Conservation (phyloP, 2,329 filamentous ascomycete genomes). For the Colletotrichum tropicicola region DNA sequence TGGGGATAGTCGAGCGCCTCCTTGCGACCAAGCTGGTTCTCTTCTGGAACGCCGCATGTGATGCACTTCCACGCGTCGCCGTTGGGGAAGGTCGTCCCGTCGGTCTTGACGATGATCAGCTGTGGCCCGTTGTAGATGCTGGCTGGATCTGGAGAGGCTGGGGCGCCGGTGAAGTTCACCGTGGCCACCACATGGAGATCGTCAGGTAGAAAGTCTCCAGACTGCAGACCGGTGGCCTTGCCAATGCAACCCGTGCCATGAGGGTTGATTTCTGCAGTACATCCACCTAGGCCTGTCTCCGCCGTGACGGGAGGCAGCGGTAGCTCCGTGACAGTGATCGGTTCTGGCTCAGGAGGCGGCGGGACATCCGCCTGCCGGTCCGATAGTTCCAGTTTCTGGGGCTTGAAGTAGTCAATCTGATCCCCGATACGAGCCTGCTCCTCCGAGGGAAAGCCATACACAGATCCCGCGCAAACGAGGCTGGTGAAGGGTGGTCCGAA, state of each 20-base stretch:
- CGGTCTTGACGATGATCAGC: slow-evolving; percentile 51
- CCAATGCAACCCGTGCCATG: slow-evolving; percentile 47
- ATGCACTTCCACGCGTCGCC: slow-evolving; percentile 58
- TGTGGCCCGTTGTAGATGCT: slow-evolving; percentile 53
- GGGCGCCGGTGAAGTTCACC: slow-evolving; percentile 52
- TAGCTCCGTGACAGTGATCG: slow-evolving; percentile 44
- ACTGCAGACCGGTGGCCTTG: slow-evolving; percentile 9
- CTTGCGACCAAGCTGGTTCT: slow-evolving; percentile 38
- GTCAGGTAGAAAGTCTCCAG: slow-evolving; percentile 48
- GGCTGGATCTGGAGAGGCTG: slow-evolving; percentile 44
- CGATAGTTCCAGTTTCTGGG: no score
- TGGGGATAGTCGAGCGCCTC: slow-evolving; percentile 50
- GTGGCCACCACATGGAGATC: slow-evolving; percentile 50
- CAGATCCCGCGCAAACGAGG: background rate
- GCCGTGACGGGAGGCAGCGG: slow-evolving; percentile 46
- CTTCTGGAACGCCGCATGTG: slow-evolving; percentile 49
- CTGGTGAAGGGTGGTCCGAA: background rate
- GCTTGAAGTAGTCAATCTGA: background rate
- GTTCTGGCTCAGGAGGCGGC: slow-evolving; percentile 42
- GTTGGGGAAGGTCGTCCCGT: slow-evolving; percentile 49
- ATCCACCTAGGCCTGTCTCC: slow-evolving; percentile 38
- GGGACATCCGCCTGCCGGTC: background rate
- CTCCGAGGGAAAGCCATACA: background rate
- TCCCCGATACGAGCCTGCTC: background rate
- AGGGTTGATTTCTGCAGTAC: slow-evolving; percentile 43